Base-by-base conservation (phyloP, 176 grass and related monocot genomes). In the Secale cereale region DNA sequence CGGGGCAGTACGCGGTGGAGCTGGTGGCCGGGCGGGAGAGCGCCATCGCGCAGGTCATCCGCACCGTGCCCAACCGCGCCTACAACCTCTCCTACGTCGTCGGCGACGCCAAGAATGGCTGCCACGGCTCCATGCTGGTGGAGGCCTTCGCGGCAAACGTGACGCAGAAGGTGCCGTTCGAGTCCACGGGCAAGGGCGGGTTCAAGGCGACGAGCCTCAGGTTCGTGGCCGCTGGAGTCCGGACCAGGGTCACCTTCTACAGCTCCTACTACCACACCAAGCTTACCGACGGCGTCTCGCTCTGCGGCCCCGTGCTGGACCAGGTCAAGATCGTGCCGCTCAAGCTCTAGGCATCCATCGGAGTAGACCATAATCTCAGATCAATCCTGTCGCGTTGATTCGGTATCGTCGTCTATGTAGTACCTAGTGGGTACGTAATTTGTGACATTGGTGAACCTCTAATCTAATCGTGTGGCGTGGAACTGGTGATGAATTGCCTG, bases 261-360 rank as follows among this genome's bases (percentile, higher is more conserved):
- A 99, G 93, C 86, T 99, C 91, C 4, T 94, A 91, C 83, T 99
- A 99, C 88, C 97, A 99, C 81, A 96, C 97, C 29, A 98, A 94
- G 67, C 78, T 12, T 27, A 86, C 45, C 45, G 88, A 96, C 6
- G 86, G 81, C 45, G 88, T 89, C 26, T 91, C 97, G 8, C 89
- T 99, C 16, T 99, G 97, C 83, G 97, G 97, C 33, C 97, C 97
- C 7, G 91, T 99, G 48, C 72, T 96, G 43, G 93, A 99, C 68
- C 88, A 96, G 68, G 90, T 99, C 48, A 92, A 86, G 87, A 92
- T 96, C 78, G 59, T 89, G 83, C 93, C 90, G 41, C 27, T 94
- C 50, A 88, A 90, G 76, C 70, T 87, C 2, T 98, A 86, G 85
- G 4, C 16, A 2, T 52, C 48, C 48, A 9, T 61, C 7, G 29